A percentile compares a stretch with the other conserved stretches of the same genome.
phyloP scores from a whole-genome alignment of 2,329 filamentous ascomycete species.

The Atkinsonella hypoxylon region DNA sequence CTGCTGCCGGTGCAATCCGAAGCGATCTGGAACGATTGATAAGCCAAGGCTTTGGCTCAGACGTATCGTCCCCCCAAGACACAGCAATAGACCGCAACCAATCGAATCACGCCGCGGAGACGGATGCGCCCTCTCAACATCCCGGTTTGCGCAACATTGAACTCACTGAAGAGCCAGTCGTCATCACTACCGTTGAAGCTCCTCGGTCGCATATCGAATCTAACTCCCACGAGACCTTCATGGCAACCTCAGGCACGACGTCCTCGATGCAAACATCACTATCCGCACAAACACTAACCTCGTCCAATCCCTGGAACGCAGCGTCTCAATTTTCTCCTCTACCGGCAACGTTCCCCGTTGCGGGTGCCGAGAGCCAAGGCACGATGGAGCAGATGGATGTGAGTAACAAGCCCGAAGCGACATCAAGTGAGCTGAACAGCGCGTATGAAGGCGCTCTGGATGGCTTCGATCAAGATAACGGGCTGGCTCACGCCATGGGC shows the following conservation, averaged over 20 bases:
- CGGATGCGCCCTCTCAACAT: constrained; percentile 7
- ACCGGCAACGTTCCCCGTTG: background rate
- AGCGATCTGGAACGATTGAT: constrained; percentile 41
- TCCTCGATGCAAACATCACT: background rate
- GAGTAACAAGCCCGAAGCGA: constrained; percentile 19
- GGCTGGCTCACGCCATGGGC: constrained; percentile 30
- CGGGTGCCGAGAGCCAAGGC: background rate
- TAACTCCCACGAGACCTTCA: background rate
- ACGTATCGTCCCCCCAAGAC: constrained; percentile 9
- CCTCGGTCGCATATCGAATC: background rate
- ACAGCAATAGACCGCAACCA: constrained; percentile 3
- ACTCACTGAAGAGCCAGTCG: constrained; percentile 17
- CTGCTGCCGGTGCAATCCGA: constrained; percentile 34
- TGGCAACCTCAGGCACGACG: background rate
- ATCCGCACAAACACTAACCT: background rate
- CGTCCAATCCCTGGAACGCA: constrained; percentile 1
- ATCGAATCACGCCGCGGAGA: constrained; percentile 1
- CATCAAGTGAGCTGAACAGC: constrained; percentile 32
- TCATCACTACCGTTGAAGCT: constrained; percentile 7
- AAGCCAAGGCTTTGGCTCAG: constrained; percentile 26
- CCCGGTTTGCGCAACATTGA: constrained; percentile 13
- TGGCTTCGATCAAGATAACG: constrained; percentile 32
- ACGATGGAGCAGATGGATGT: constrained; percentile 10
- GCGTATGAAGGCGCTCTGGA: constrained; percentile 38
- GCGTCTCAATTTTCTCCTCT: background rate